phyloP scores from a whole-genome alignment of 2,329 filamentous ascomycete species.

The Bertia moriformis region DNA sequence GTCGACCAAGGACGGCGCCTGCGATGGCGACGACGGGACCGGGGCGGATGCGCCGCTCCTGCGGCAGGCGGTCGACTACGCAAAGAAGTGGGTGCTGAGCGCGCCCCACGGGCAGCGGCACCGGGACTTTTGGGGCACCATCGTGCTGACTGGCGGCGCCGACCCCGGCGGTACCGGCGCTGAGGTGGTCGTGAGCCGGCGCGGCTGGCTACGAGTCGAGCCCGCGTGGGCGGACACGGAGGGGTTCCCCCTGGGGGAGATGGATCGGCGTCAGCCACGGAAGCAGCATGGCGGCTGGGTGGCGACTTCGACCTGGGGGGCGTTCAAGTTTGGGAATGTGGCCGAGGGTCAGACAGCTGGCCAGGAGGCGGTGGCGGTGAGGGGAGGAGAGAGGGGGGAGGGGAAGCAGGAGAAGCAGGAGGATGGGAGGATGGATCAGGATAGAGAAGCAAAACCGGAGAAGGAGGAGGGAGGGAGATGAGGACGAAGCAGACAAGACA shows the following conservation, averaged over 20 bases:
- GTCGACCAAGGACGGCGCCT: background rate
- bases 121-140: background rate
- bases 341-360: no score
- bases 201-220: background rate
- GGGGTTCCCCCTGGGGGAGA: background rate
- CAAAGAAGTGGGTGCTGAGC: background rate
- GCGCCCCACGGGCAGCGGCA: background rate
- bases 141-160: background rate
- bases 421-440: no score
- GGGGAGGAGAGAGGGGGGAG: no score
- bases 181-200: background rate
- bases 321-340: background rate
- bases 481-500: no score
- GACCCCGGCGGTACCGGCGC: background rate
- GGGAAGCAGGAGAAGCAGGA: no score
- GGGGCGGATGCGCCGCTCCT: background rate
- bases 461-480: no score
- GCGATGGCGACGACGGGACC: background rate
- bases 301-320: background rate
- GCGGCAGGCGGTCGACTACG: background rate
- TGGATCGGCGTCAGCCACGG: background rate
- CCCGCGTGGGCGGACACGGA: background rate
- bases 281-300: background rate
- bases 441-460: no score
- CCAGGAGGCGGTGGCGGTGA: no score